A percentile compares a stretch with the other conserved stretches of the same genome.
Conservation (phyloP, 2,329 filamentous ascomycete species). For the Pseudocercospora pini-densiflorae region DNA sequence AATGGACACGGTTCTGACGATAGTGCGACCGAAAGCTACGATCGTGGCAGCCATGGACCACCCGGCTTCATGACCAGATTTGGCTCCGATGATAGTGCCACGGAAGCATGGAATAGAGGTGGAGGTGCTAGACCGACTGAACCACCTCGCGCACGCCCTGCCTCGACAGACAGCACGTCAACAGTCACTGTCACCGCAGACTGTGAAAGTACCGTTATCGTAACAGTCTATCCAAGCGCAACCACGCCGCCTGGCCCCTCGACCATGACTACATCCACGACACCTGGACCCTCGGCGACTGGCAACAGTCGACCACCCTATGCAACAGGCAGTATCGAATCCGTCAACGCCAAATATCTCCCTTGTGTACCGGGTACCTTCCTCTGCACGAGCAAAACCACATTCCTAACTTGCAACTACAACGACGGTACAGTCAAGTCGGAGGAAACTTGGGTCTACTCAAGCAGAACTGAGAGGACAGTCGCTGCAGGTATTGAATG, state of each 20-base stretch:
- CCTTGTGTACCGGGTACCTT: conserved; percentile 47
- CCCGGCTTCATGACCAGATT: background rate
- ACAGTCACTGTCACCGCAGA: conserved; percentile 29
- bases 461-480: conserved; percentile 30
- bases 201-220: conserved; percentile 31
- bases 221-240: conserved; percentile 24
- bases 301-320: conserved; percentile 25
- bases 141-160: conserved; percentile 2
- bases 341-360: conserved; percentile 34
- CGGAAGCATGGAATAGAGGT: background rate
- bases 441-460: conserved; percentile 37
- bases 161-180: background rate
- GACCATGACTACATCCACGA: conserved; percentile 20
- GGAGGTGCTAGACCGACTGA: background rate
- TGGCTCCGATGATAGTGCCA: background rate
- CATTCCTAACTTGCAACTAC: conserved; percentile 45
- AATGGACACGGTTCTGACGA: background rate
- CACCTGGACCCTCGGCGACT: conserved; percentile 9
- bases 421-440: conserved; percentile 29
- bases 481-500: conserved; percentile 45
- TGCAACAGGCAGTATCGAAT: conserved; percentile 33
- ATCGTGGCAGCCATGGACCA: background rate
- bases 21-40: background rate
- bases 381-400: conserved; percentile 42
- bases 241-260: conserved; percentile 17